phyloP scores from a whole-genome alignment of 2,329 filamentous ascomycete genomes.

The Botrytis aclada region DNA sequence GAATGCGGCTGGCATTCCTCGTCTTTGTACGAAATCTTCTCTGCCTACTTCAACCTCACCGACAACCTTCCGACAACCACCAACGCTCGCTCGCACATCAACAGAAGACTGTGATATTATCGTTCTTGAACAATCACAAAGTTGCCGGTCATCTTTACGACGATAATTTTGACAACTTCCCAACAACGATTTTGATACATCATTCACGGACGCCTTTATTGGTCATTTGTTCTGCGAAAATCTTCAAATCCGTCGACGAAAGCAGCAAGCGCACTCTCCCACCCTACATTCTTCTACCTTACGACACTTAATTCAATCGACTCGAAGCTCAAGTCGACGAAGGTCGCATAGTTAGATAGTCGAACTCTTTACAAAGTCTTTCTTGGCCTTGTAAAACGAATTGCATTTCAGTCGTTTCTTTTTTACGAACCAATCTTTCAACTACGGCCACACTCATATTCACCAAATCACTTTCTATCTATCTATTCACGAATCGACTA shows the following conservation, averaged over 20 bases:
- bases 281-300: neutral
- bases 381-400: conserved; percentile 8
- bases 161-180: conserved; percentile 38
- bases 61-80: conserved; percentile 19
- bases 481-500: neutral
- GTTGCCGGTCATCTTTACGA: conserved; percentile 40
- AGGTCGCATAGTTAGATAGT: neutral
- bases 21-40: conserved; percentile 18
- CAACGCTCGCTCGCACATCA: conserved; percentile 28
- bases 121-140: conserved; percentile 36
- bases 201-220: conserved; percentile 58
- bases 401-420: neutral
- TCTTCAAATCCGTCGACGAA: conserved; percentile 39
- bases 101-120: conserved; percentile 37
- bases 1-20: conserved; percentile 19
- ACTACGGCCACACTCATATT: neutral
- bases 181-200: conserved; percentile 36
- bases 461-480: neutral
- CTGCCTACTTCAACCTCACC: conserved; percentile 25
- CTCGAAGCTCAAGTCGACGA: conserved; percentile 1
- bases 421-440: neutral
- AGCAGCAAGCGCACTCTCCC: conserved; percentile 25
- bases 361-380: neutral
- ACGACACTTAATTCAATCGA: neutral
- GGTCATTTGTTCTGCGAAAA: conserved; percentile 43